Evolutionary conservation across 176 grass and related monocot species (phyloP).

Genomic region (Carex parvula): DNA sequence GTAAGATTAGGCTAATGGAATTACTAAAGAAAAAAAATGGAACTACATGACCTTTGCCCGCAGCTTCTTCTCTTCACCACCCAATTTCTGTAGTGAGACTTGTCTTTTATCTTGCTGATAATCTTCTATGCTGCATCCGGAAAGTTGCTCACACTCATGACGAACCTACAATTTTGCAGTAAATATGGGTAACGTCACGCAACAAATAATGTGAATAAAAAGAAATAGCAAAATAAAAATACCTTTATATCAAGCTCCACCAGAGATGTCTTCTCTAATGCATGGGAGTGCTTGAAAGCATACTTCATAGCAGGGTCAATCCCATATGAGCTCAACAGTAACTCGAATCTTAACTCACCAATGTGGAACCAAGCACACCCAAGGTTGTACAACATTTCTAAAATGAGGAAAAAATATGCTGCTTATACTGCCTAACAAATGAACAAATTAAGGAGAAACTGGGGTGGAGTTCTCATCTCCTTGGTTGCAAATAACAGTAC

Average conservation of each 20-base stretch:
- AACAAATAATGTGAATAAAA: not conserved
- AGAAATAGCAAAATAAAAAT: not conserved
- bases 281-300: conserved; percentile 59
- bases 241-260: conserved; percentile 72
- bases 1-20: not conserved
- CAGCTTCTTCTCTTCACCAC: conserved; percentile 47
- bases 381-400: conserved; percentile 73
- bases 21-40: conserved; percentile 7
- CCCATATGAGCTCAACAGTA: conserved; percentile 68
- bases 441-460: conserved; percentile 11
- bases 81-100: conserved; percentile 43
- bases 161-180: conserved; percentile 46
- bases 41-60: conserved; percentile 48
- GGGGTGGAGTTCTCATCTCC: not conserved
- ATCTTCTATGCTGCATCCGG: conserved; percentile 41
- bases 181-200: not conserved
- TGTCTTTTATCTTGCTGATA: conserved; percentile 38
- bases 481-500: not conserved
- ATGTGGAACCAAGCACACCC: conserved; percentile 86
- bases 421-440: not conserved
- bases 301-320: conserved; percentile 72
- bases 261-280: conserved; percentile 61
- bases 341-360: conserved; percentile 66
- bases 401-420: not conserved
- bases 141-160: conserved; percentile 63